A percentile compares a stretch with the other conserved stretches of the same genome.
Conservation (phyloP, 306 rosid genomes). For the Quercus berberidifolia region DNA sequence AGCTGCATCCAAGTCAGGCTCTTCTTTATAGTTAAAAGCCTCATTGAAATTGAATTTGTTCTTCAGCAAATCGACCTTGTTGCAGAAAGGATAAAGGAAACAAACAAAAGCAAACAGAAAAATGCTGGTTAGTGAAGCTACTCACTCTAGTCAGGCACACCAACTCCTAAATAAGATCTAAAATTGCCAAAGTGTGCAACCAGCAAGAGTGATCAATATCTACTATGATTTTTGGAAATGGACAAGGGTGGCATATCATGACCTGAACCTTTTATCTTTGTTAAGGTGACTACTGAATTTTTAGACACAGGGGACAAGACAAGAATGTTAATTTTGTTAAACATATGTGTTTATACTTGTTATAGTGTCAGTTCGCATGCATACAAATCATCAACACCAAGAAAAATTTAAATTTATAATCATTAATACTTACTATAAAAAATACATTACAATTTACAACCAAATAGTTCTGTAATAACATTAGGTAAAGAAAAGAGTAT, state of each 20-base stretch:
- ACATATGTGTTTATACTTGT: neutral
- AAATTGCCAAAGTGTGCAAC: no score
- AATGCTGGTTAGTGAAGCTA: neutral
- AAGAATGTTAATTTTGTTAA: neutral
- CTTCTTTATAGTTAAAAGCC: slow-evolving; percentile 41
- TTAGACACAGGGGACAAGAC: no score
- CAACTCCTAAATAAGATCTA: no score
- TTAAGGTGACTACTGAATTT: no score
- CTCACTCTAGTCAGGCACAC: neutral
- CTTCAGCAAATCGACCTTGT: slow-evolving; percentile 25
- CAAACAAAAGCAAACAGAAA: neutral
- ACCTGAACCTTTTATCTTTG: no score
- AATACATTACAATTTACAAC: no score
- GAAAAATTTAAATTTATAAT: no score
- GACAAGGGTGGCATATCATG: no score
- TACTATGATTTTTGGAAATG: neutral
- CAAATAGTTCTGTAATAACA: no score
- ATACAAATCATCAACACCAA: neutral
- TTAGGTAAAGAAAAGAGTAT: no score
- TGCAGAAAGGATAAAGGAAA: neutral
- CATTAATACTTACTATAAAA: no score
- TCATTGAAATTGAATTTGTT: slow-evolving; percentile 26
- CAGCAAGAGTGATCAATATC: no score
- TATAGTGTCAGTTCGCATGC: neutral
- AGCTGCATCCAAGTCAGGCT: slow-evolving; percentile 29